phyloP scores from a whole-genome alignment of 2,329 filamentous ascomycete species.

The Exophiala spinifera region DNA sequence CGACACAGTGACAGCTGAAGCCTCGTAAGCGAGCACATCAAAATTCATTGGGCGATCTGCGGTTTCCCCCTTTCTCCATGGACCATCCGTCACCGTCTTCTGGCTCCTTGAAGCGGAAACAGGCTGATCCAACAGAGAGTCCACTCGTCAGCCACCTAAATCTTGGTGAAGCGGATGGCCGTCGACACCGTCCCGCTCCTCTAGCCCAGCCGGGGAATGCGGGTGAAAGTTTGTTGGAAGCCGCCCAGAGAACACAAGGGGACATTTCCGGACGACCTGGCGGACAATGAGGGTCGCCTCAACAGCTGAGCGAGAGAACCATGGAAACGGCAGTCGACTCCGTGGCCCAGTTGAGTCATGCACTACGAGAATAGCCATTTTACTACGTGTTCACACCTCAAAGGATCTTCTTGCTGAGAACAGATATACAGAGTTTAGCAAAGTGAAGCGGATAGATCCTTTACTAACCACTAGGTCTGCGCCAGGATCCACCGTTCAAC shows the following conservation, averaged over 20 bases:
- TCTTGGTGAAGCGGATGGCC: constrained; percentile 1
- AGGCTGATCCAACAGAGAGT: not conserved
- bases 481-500: not conserved
- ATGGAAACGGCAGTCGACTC: not conserved
- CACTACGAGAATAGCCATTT: not conserved
- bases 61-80: not conserved
- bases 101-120: constrained; percentile 3
- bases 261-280: not conserved
- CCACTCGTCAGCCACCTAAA: constrained; percentile 2
- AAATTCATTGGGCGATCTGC: not conserved
- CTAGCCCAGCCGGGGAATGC: constrained; percentile 13
- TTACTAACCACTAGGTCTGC: not conserved
- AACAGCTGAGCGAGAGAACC: not conserved
- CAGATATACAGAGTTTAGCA: not conserved
- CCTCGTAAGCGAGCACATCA: not conserved
- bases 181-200: constrained; percentile 4
- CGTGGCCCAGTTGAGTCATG: not conserved
- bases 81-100: constrained; percentile 5
- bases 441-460: constrained; percentile 6
- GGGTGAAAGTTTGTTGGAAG: constrained; percentile 6
- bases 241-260: not conserved
- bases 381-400: not conserved
- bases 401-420: not conserved
- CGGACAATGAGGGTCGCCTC: not conserved
- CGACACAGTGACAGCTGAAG: not conserved